Evolutionary conservation across 1,284 basidiomycete species (phyloP), one percentile per base, ranked within the genome.

Genomic region (Grifola frondosa): DNA sequence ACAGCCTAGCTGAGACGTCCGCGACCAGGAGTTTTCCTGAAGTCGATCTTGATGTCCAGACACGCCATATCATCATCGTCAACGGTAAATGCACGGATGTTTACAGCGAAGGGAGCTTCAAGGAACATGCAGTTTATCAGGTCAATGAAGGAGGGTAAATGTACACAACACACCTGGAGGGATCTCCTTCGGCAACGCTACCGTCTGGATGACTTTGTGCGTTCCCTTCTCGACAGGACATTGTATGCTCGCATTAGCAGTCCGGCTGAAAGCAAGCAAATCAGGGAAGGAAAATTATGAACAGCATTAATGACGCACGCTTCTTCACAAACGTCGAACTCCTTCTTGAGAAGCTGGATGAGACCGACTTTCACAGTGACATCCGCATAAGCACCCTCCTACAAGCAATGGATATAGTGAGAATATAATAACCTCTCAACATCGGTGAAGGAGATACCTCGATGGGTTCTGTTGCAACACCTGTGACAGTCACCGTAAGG

Each of bases 301-400:
- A 13, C 12, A 32, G 20, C 16, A 12, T 16, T 17, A 19, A 26
- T 16, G 39, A 81, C 91, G 63, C 70, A 95, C 91, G 93, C 91
- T 67, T 97, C 93, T 47, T 94, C 78, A 62, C 94, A 97, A 36
- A 96, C 67, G 56, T 97, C 90, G 56, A 97, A 94, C 15, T 61
- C 65, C 70, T 91, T 95, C 35, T 76, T 69, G 16, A 97, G 67
- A 9, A 97, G 63, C 71, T 91, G 94, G 64, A 97, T 81, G 13
- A 88, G 68, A 22, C 94, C 94, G 29, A 97, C 74, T 66, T 96
- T 97, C 48, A 97, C 93, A 1, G 70, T 69, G 3, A 97, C 91
- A 53, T 94, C 81, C 9, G 87, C 93, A 57, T 81, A 88, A 23
- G 94, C 88, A n/a, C 94, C 94, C 8, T 93, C 85, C 92, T 96